Evolutionary conservation across 176 grass and related monocot species (phyloP).

Genomic region (Tuctoria greenei): DNA sequence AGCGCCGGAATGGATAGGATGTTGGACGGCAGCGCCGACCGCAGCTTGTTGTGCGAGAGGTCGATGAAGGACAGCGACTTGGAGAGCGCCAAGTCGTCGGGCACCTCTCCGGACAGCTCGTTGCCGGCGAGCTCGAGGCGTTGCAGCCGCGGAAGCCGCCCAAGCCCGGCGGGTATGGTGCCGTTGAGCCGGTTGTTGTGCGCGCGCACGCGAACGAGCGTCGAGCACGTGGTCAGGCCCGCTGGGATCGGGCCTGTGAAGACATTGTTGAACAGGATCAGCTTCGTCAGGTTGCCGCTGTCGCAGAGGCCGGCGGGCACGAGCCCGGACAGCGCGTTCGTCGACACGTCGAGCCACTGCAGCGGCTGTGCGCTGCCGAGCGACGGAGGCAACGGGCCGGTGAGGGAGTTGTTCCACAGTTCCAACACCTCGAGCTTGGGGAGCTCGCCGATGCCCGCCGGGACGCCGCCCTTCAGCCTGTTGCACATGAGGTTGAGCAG

Average conservation of each 20-base stretch:
- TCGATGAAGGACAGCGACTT: slow-evolving; percentile 92
- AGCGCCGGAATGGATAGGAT: slow-evolving; percentile 70
- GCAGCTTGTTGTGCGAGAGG: slow-evolving; percentile 83
- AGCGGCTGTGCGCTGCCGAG: slow-evolving; percentile 70
- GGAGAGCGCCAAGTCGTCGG: slow-evolving; percentile 66
- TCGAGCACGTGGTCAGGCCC: slow-evolving; percentile 58
- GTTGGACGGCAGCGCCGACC: slow-evolving; percentile 61
- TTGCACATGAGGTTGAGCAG: slow-evolving; percentile 98
- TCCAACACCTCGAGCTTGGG: slow-evolving; percentile 72
- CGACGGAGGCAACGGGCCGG: slow-evolving; percentile 61
- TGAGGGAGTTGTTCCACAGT: slow-evolving; percentile 97
- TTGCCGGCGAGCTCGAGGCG: slow-evolving; percentile 81
- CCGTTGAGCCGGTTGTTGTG: slow-evolving; percentile 91
- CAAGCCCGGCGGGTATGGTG: slow-evolving; percentile 66
- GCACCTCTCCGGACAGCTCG: slow-evolving; percentile 75
- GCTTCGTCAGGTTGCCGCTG: slow-evolving; percentile 78
- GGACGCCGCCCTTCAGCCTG: slow-evolving; percentile 74
- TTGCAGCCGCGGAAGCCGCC: slow-evolving; percentile 60
- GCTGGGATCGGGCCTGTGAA: slow-evolving; percentile 72
- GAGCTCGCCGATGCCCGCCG: slow-evolving; percentile 66
- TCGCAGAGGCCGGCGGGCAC: slow-evolving; percentile 70
- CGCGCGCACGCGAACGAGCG: slow-evolving; percentile 74
- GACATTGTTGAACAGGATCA: slow-evolving; percentile 96
- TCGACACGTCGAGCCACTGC: slow-evolving; percentile 89
- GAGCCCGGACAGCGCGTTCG: slow-evolving; percentile 72